phyloP scores from a whole-genome alignment of 192 early-diverging fungal species.

The Irineochytrium annulatum region DNA sequence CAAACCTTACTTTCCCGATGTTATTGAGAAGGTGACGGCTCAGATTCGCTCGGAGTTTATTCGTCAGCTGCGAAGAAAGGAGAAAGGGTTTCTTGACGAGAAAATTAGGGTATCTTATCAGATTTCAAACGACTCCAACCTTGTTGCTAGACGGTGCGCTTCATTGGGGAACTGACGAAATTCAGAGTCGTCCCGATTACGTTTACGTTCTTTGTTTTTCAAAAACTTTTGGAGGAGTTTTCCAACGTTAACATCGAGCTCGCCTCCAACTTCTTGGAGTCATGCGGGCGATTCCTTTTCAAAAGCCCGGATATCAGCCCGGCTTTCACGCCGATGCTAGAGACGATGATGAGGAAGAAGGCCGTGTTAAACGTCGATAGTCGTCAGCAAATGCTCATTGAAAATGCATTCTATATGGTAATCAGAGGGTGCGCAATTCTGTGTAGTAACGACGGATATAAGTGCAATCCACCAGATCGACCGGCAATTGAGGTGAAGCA shows the following conservation, averaged over 20 bases:
- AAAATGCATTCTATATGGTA: slow-evolving; percentile 87
- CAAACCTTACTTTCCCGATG: slow-evolving; percentile 81
- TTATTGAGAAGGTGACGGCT: slow-evolving; percentile 61
- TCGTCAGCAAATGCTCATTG: slow-evolving; percentile 80
- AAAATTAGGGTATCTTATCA: slow-evolving; percentile 57
- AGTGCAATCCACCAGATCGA: slow-evolving; percentile 80
- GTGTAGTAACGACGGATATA: background rate
- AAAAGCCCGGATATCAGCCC: slow-evolving; percentile 57
- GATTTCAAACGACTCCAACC: background rate
- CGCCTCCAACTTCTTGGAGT: slow-evolving; percentile 75
- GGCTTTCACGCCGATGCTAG: slow-evolving; percentile 59
- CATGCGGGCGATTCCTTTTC: slow-evolving; percentile 83
- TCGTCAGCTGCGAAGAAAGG: slow-evolving; percentile 61
- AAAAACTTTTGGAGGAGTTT: slow-evolving; percentile 84
- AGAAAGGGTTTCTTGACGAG: slow-evolving; percentile 67
- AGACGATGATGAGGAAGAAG: slow-evolving; percentile 90
- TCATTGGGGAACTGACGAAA: slow-evolving; percentile 89
- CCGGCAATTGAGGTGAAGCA: slow-evolving; percentile 58
- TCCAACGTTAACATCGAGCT: slow-evolving; percentile 79
- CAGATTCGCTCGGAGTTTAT: background rate
- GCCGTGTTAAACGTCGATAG: slow-evolving; percentile 79
- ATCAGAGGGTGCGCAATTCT: background rate
- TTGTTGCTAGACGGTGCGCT: slow-evolving; percentile 39
- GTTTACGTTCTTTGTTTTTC: slow-evolving; percentile 78
- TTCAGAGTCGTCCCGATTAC: slow-evolving; percentile 81